phyloP scores from a whole-genome alignment of 495 filamentous ascomycete genomes.

The Amorphotheca resinae region DNA sequence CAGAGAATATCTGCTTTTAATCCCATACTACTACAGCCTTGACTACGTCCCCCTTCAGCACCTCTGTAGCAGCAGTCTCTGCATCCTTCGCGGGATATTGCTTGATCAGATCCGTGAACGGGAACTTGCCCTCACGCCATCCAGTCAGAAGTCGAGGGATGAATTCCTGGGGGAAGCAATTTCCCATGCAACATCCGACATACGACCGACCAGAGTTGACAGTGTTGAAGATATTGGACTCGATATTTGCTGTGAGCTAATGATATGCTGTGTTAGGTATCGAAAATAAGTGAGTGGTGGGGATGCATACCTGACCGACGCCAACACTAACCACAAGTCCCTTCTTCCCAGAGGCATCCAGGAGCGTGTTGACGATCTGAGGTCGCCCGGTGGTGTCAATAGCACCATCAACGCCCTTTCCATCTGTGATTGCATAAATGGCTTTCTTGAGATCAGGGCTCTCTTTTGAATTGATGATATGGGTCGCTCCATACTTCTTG shows the following conservation, averaged over 20 bases:
- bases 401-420: conserved; percentile 4
- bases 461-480: conserved; percentile 24
- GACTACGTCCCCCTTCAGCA: conserved; percentile 9
- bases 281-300: neutral
- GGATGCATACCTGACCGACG: too few relatives aligned
- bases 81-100: conserved; percentile 6
- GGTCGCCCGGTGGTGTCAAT: conserved; percentile 14
- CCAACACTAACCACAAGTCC: conserved; percentile 12
- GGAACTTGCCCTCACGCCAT: conserved; percentile 10
- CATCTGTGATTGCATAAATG: neutral
- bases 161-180: conserved; percentile 16
- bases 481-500: conserved; percentile 30
- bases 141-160: conserved; percentile 10
- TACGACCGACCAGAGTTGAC: conserved; percentile 10
- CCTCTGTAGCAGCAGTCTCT: conserved; percentile 7
- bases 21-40: conserved; percentile 12
- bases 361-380: neutral
- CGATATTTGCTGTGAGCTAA: conserved; percentile 8
- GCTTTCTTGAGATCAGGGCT: conserved; percentile 1
- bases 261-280: too few relatives aligned
- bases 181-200: conserved; percentile 10
- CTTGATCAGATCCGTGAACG: conserved; percentile 14
- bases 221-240: conserved; percentile 7
- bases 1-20: conserved; percentile 20
- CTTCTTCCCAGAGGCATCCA: conserved; percentile 7